Evolutionary conservation across 1,284 basidiomycete genomes (phyloP).

Genomic region (Peniophora sp.): DNA sequence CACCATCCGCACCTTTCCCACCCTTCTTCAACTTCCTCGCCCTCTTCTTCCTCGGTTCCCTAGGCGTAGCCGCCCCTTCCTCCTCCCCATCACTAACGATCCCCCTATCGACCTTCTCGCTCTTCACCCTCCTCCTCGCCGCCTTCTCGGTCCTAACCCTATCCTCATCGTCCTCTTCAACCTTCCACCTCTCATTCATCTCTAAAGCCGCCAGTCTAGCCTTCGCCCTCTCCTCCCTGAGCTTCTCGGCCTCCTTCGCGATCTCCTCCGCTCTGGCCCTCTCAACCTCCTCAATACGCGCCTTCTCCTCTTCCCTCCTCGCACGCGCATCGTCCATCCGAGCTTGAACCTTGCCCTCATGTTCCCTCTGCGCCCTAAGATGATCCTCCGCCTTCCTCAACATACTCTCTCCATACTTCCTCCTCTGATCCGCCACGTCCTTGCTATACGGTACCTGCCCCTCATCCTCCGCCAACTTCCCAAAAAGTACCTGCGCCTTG

Average conservation of each 20-base stretch:
- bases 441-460: slow-evolving; percentile 75
- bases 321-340: slow-evolving; percentile 69
- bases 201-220: slow-evolving; percentile 75
- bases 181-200: slow-evolving; percentile 61
- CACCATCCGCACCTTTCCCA: slow-evolving; percentile 18
- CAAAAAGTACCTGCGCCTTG: slow-evolving; percentile 88
- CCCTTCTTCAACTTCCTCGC: slow-evolving; percentile 31
- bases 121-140: neutral
- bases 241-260: slow-evolving; percentile 54
- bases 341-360: slow-evolving; percentile 68
- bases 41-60: slow-evolving; percentile 42
- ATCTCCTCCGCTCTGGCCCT: slow-evolving; percentile 47
- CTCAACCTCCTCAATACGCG: slow-evolving; percentile 51
- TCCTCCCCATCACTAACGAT: neutral
- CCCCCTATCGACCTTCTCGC: neutral
- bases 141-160: slow-evolving; percentile 16
- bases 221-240: slow-evolving; percentile 65
- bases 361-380: slow-evolving; percentile 61
- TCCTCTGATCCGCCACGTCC: slow-evolving; percentile 83
- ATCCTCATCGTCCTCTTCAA: slow-evolving; percentile 67
- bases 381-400: slow-evolving; percentile 76
- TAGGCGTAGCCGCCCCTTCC: neutral
- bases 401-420: slow-evolving; percentile 82
- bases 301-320: slow-evolving; percentile 58
- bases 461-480: slow-evolving; percentile 69